These are phyloP conservation scores for Baorangia bicolor DNA, from an alignment of 768 basidiomycete genomes.

Conservation along the genomic window DNA sequence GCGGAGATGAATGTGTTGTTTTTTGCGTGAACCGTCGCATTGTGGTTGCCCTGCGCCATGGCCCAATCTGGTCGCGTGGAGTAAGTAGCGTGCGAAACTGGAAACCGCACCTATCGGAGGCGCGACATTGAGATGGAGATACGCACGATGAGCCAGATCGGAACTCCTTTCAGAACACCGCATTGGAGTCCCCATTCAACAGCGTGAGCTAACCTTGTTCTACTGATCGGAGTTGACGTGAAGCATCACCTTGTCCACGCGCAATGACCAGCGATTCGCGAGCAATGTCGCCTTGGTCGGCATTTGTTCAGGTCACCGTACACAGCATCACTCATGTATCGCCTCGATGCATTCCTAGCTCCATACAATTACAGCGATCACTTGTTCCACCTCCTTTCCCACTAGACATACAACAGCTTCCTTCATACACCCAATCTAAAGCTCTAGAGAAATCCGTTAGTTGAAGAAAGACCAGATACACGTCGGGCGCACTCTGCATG, in stretches of 20 bases:
- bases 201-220: conserved; percentile 34
- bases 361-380: conserved; percentile 11
- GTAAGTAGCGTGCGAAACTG: conserved; percentile 1
- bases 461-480: neutral
- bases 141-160: conserved; percentile 3
- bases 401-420: conserved; percentile 6
- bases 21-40: conserved; percentile 11
- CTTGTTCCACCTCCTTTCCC: conserved; percentile 1
- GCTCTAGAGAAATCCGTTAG: conserved; percentile 19
- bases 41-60: conserved; percentile 21
- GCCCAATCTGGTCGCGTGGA: conserved; percentile 17
- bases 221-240: conserved; percentile 22
- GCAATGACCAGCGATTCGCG: conserved; percentile 1
- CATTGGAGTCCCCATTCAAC: conserved; percentile 20
- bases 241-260: too few relatives aligned
- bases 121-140: conserved; percentile 1
- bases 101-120: conserved; percentile 19
- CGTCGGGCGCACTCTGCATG: conserved; percentile 72
- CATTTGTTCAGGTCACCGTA: conserved; percentile 18
- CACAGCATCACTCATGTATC: conserved; percentile 17
- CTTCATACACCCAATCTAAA: conserved; percentile 9
- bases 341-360: too few relatives aligned
- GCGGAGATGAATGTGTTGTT: conserved; percentile 29
- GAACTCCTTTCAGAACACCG: conserved; percentile 15
- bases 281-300: conserved; percentile 7